These are phyloP conservation scores for Stevia rebaudiana DNA, from an alignment of 140 eudicot genomes.

Conservation along the genomic window DNA sequence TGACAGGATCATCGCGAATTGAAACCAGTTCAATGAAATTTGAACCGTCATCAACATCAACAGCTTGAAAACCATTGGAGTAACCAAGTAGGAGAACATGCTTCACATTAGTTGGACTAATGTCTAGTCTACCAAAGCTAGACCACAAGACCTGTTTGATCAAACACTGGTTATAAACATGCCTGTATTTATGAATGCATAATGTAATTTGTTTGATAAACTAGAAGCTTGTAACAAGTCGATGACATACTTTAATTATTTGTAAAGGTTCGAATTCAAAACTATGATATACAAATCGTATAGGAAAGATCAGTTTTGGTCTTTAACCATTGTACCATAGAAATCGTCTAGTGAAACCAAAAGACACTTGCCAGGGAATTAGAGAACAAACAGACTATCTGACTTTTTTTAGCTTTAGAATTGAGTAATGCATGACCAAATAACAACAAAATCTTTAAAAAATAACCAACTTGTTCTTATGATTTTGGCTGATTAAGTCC, in stretches of 20 bases:
- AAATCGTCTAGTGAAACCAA: neutral
- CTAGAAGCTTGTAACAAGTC: neutral
- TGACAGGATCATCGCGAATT: slow-evolving; percentile 84
- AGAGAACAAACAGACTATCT: neutral
- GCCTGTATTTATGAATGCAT: neutral
- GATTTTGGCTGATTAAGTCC: neutral
- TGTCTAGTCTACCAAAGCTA: slow-evolving; percentile 81
- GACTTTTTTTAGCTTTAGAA: neutral
- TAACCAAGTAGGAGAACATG: slow-evolving; percentile 86
- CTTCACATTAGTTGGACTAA: slow-evolving; percentile 48
- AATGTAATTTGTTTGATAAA: neutral
- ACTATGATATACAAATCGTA: neutral
- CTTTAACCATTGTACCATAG: neutral
- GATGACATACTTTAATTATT: neutral
- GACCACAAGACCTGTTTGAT: slow-evolving; percentile 83
- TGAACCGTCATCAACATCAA: slow-evolving; percentile 87
- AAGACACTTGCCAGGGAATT: neutral
- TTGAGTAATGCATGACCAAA: neutral
- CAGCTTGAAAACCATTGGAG: slow-evolving; percentile 89
- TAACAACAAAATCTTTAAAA: neutral
- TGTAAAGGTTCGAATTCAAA: neutral
- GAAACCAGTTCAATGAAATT: slow-evolving; percentile 76
- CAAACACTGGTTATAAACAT: slow-evolving; percentile 3
- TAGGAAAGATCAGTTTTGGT: neutral
- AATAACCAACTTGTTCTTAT: neutral